Evolutionary conservation across 805 yeast species (phyloP).

Genomic region (Clavispora asparagi): DNA sequence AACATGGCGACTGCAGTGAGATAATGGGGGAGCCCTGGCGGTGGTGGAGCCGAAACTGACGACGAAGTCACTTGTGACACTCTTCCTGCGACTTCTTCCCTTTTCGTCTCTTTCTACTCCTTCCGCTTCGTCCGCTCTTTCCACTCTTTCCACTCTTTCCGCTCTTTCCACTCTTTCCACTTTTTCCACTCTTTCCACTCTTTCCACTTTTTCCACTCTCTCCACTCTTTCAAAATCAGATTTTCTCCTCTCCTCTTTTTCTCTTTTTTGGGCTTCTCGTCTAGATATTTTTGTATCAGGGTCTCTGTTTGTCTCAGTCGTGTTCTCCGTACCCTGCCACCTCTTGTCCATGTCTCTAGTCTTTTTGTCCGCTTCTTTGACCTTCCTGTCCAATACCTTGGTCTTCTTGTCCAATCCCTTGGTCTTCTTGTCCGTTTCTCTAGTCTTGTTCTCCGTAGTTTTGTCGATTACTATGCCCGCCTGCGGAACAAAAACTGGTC

Average conservation of each 20-base stretch:
- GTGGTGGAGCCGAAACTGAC: not conserved
- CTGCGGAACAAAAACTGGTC: conserved; percentile 1
- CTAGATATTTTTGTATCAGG: not conserved
- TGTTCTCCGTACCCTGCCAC: too few species aligned
- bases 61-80: not conserved
- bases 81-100: not conserved
- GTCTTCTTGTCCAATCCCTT: too few species aligned
- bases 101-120: too few species aligned
- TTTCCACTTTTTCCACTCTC: not conserved
- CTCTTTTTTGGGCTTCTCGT: not conserved
- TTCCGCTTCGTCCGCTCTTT: too few species aligned
- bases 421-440: too few species aligned
- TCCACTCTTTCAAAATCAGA: too few species aligned
- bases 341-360: too few species aligned
- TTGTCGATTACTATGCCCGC: not conserved
- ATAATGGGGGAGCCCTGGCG: not conserved
- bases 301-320: too few species aligned
- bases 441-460: too few species aligned
- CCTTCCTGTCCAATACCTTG: too few species aligned
- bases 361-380: too few species aligned
- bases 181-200: not conserved
- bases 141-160: not conserved
- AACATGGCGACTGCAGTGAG: not conserved
- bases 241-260: not conserved
- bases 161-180: not conserved